Conservation (phyloP, 805 yeast species). For the Saccharomycopsis lassenensis region DNA sequence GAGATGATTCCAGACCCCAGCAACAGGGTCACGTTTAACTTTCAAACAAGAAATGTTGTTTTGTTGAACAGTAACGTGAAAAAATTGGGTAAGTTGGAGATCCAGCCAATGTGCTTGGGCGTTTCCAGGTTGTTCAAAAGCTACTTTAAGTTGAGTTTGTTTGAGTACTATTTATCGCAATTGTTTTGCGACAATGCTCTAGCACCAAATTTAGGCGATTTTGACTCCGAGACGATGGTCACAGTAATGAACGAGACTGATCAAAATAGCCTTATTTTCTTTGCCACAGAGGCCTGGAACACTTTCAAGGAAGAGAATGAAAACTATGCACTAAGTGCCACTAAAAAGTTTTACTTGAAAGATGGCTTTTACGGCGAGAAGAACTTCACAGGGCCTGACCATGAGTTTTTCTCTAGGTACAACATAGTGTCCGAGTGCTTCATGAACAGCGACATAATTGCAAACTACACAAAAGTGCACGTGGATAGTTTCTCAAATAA, state of each 20-base stretch:
- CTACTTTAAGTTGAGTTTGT: conserved; percentile 18
- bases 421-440: conserved; percentile 17
- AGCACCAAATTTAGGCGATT: conserved; percentile 2
- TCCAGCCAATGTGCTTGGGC: conserved; percentile 27
- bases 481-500: no score
- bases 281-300: conserved; percentile 20
- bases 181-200: conserved; percentile 3
- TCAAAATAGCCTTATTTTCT: conserved; percentile 21
- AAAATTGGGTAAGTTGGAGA: conserved; percentile 17
- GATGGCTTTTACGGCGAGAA: no score
- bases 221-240: conserved; percentile 4
- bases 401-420: no score
- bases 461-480: no score
- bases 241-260: conserved; percentile 11
- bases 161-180: conserved; percentile 18
- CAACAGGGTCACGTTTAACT: conserved; percentile 1
- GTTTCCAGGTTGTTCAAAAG: conserved; percentile 26
- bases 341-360: no score
- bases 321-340: conserved; percentile 5
- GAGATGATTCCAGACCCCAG: conserved; percentile 1
- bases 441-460: conserved; percentile 10
- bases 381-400: no score
- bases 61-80: conserved; percentile 13
- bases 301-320: conserved; percentile 15
- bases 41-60: conserved; percentile 10